Base-by-base conservation (phyloP, 768 basidiomycete species). In the Naganishia onofrii region DNA sequence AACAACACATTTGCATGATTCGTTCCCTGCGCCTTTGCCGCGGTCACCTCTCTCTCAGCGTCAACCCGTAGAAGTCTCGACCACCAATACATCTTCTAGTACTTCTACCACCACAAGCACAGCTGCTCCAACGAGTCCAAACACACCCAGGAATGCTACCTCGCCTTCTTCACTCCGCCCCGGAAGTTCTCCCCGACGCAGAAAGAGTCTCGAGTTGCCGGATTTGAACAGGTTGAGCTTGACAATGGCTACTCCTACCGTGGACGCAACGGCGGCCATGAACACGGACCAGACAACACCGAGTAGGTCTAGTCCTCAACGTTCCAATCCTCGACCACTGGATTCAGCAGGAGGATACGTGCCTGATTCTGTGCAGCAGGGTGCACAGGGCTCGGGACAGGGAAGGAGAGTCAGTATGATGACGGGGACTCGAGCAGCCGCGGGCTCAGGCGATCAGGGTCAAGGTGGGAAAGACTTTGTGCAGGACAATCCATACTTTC, bases 171-270 rank as follows among this genome's bases (percentile, higher is more conserved):
- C 79, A 3, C 77, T 78, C 55, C 78, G 77, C 1, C 73, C 77
- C 3, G 75, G 75, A 29, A 74, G 74, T 17, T 77, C 76, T 26
- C 79, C 79, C 3, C 70, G 79, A 52, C 69, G 79, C 21, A 66
- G 79, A 15, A 80, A 80, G 73, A 79, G 78, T n/a, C 73, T 80
- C 26, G 79, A 80, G 71, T 68, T 80, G 31, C 79, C 79, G 2
- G 79, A 80, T 68, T 68, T 80, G n/a, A 80, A 80, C 57, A 77
- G 64, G 60, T 64, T 80, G n/a, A 72, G 73, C 13, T 78, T 80
- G 57, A 80, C 79, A 15, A 42, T 51, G 38, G 55, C 26, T 0
- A 23, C 53, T 3, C 78, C 76, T 15, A 75, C 75, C 15, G 7
- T 21, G 34, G 74, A 75, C 7, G 76, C 29, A 72, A 21, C 76